Base-by-base conservation (phyloP, 1,139 yeast genomes). In the Zygosaccharomyces sapae region DNA sequence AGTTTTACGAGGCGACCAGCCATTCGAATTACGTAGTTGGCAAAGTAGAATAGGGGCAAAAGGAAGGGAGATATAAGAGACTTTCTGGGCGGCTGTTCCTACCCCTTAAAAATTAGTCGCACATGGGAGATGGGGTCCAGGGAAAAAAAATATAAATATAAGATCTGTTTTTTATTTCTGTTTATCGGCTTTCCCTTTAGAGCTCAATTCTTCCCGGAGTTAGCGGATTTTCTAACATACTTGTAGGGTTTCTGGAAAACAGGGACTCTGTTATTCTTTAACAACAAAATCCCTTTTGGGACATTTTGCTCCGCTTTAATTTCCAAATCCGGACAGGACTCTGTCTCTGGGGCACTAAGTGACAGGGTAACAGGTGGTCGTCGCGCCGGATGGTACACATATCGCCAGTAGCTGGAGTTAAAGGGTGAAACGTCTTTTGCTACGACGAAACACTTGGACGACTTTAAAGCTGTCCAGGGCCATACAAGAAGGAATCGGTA, bases 1-100 rank as follows among this genome's bases (percentile, higher is more conserved):
- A 38, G 18, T 38, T n/a, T 13, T 16, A 9, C 24, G 20, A 29
- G 3, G 22, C 6, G 19, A 38, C 41, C 41, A 38, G 41, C 41
- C 41, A 38, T 38, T 18, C 41, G 19, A 31, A 18, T 12, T 31
- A 31, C 19, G 19, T 8, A 18, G 7, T 5, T 31, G 18, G 18
- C 8, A 18, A 31, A 31, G 18, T 13, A 12, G 9, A 22, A 5
- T 5, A 22, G 18, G 18, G 34, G 16, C 13, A 12, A 5, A 31
- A 31, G 3, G 8, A 12, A 12, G 7, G 9, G 19, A 12, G 19
- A 13, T 3, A n/a, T 13, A 12, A n/a, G 5, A 13, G 12, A 31
- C 9, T 4, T 18, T 31, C 8, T 31, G 9, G 20, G 34, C 34
- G 34, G 34, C 41, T 38, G 24, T 22, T 22, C 7, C 10, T 2